These are phyloP conservation scores for Ramularia endophylla DNA, from an alignment of 2,329 filamentous ascomycete species.

Conservation along the genomic window DNA sequence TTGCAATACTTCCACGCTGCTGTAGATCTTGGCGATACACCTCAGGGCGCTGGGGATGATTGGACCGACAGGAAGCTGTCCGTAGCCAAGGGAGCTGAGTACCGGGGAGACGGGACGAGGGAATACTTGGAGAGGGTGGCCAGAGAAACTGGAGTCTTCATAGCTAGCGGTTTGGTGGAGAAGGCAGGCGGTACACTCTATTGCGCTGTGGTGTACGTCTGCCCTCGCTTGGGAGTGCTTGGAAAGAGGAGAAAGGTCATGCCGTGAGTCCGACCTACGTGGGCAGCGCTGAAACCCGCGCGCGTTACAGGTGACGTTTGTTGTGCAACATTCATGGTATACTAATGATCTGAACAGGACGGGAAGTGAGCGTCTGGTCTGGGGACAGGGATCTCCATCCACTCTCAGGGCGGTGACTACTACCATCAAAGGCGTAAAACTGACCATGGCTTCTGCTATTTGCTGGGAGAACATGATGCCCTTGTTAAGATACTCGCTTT, in stretches of 20 bases:
- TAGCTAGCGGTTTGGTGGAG: conserved; percentile 77
- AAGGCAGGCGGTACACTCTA: conserved; percentile 76
- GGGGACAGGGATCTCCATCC: conserved; percentile 76
- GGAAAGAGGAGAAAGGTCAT: conserved; percentile 91
- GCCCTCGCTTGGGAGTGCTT: conserved; percentile 63
- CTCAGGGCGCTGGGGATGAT: conserved; percentile 59
- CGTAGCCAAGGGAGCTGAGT: conserved; percentile 40
- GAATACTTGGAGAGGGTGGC: conserved; percentile 75
- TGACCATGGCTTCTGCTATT: conserved; percentile 81
- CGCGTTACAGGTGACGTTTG: too few relatives aligned
- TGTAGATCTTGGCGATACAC: conserved; percentile 79
- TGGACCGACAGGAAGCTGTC: conserved; percentile 63
- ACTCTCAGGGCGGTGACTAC: conserved; percentile 76
- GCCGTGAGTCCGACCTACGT: conserved; percentile 42
- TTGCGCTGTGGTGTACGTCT: conserved; percentile 76
- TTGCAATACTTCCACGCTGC: conserved; percentile 71
- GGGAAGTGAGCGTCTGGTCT: conserved; percentile 51
- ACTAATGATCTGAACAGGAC: too few relatives aligned
- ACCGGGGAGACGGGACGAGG: conserved; percentile 67
- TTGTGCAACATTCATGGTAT: too few relatives aligned
- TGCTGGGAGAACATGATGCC: conserved; percentile 99
- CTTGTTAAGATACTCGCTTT: conserved; percentile 73
- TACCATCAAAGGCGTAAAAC: conserved; percentile 67
- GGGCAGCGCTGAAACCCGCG: too few relatives aligned
- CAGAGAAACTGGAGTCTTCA: conserved; percentile 69